A percentile compares a stretch with the other conserved stretches of the same genome.
Conservation (phyloP, 2,329 filamentous ascomycete species). For the Xylariaceae sp. region DNA sequence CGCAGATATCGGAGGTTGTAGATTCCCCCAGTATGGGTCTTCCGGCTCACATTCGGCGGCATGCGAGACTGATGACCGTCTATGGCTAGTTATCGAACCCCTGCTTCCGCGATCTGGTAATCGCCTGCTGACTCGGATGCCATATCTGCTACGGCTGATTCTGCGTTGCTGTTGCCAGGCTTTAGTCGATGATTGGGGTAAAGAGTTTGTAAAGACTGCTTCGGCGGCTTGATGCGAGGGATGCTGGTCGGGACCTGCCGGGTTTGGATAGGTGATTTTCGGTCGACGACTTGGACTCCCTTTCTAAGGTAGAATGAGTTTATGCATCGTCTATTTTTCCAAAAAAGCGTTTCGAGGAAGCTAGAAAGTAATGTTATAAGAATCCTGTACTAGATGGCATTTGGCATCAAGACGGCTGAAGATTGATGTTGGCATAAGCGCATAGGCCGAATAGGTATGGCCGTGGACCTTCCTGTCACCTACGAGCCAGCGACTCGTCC, state of each 20-base stretch:
- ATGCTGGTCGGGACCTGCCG: constrained; percentile 13
- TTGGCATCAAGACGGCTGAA: neutral
- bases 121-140: constrained; percentile 31
- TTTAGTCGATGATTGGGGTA: constrained; percentile 26
- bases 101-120: constrained; percentile 17
- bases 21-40: constrained; percentile 24
- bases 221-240: constrained; percentile 26
- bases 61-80: constrained; percentile 19
- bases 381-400: constrained; percentile 17
- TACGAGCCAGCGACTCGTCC: too few relatives aligned
- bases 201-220: constrained; percentile 27
- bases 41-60: constrained; percentile 16
- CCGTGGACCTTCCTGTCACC: too few relatives aligned
- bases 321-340: constrained; percentile 39
- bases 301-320: constrained; percentile 41
- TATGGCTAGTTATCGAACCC: constrained; percentile 11
- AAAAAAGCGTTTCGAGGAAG: constrained; percentile 30
- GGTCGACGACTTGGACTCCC: constrained; percentile 36
- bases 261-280: constrained; percentile 26
- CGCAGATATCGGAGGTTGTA: constrained; percentile 16
- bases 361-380: constrained; percentile 25
- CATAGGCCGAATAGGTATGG: too few relatives aligned
- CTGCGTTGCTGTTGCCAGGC: constrained; percentile 32
- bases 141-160: constrained; percentile 29
- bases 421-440: neutral